Conservation (phyloP, 2,329 filamentous ascomycete genomes). For the Grosmannia serpens region DNA sequence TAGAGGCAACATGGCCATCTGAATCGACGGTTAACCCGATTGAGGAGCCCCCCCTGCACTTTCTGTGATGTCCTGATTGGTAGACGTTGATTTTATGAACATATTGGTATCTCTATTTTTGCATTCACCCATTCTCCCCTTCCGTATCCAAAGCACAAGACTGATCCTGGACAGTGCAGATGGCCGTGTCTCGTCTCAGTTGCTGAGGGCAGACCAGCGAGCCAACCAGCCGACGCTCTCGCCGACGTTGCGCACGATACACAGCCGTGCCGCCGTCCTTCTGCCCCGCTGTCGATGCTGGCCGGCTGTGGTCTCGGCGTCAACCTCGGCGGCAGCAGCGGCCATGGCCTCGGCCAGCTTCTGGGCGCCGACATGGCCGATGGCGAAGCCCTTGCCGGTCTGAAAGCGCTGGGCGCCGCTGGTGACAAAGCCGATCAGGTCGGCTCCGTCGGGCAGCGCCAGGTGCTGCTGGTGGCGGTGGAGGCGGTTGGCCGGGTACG, state of each 20-base stretch:
- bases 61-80: not conserved
- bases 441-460: conserved; percentile 57
- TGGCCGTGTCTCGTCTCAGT: not conserved
- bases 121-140: not conserved
- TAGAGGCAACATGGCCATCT: no score
- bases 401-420: conserved; percentile 73
- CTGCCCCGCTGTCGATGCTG: conserved; percentile 6
- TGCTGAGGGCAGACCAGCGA: conserved; percentile 10
- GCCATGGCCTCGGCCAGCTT: conserved; percentile 37
- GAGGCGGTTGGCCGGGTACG: conserved; percentile 24
- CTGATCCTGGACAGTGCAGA: no score
- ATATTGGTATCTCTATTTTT: not conserved
- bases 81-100: not conserved
- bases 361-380: conserved; percentile 50
- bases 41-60: no score
- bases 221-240: conserved; percentile 69
- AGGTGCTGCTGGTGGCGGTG: conserved; percentile 37
- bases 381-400: conserved; percentile 61
- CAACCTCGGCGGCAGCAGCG: not conserved
- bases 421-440: conserved; percentile 85
- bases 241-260: conserved; percentile 73
- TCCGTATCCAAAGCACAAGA: not conserved
- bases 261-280: conserved; percentile 34
- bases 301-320: conserved; percentile 5
- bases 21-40: no score